Conservation (phyloP, 441 rosid genomes). For the Geranium incanum region DNA sequence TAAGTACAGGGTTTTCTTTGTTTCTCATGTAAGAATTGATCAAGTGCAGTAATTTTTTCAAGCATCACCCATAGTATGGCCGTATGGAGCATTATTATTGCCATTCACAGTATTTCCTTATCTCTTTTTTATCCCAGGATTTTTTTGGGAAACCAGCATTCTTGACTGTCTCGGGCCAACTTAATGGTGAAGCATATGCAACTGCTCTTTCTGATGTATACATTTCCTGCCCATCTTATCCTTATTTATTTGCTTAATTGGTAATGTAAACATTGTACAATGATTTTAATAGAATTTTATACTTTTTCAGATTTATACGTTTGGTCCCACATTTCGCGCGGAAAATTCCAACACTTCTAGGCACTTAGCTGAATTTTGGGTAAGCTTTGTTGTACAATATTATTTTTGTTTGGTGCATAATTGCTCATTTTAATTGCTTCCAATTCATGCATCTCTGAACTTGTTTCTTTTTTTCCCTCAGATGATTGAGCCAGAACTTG, state of each 20-base stretch:
- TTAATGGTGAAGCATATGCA: slow-evolving; percentile 92
- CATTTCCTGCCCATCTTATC: slow-evolving; percentile 13
- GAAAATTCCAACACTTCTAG: slow-evolving; percentile 92
- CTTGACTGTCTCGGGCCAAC: slow-evolving; percentile 96
- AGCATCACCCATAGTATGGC: not conserved
- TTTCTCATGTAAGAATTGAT: not conserved
- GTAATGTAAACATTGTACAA: slow-evolving; percentile 11
- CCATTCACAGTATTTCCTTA: slow-evolving; percentile 20
- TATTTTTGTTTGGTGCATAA: slow-evolving; percentile 12
- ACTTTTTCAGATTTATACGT: slow-evolving; percentile 62
- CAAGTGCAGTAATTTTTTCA: not conserved
- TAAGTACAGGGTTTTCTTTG: not conserved
- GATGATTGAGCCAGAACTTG: slow-evolving; percentile 99
- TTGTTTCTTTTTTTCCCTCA: slow-evolving; percentile 18
- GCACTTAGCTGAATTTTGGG: slow-evolving; percentile 98
- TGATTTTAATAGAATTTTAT: slow-evolving; percentile 12
- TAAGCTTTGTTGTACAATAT: slow-evolving; percentile 25
- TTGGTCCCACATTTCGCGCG: slow-evolving; percentile 97
- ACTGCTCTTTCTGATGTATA: slow-evolving; percentile 90
- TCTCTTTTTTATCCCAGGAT: slow-evolving; percentile 45
- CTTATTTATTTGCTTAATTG: slow-evolving; percentile 9
- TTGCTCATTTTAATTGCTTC: slow-evolving; percentile 12
- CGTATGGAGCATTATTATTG: not conserved
- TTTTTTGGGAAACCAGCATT: slow-evolving; percentile 95
- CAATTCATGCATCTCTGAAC: slow-evolving; percentile 14